Evolutionary conservation across 2,329 filamentous ascomycete species (phyloP).

Genomic region (Claviceps arundinis): DNA sequence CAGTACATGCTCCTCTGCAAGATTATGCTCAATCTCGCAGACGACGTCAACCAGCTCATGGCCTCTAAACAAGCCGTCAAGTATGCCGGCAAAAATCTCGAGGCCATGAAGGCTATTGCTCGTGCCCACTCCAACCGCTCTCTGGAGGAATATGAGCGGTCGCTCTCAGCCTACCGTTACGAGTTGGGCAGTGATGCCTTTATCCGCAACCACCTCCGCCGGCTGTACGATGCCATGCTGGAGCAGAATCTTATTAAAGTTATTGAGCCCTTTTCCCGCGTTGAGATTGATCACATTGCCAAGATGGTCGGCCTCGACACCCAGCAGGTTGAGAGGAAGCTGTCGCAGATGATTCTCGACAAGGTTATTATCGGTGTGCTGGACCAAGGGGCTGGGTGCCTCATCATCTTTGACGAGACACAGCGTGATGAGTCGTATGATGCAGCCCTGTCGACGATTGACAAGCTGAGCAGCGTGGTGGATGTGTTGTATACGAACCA

Average conservation of each 20-base stretch:
- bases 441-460: slow-evolving; percentile 84
- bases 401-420: slow-evolving; percentile 94
- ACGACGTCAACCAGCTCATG: slow-evolving; percentile 93
- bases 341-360: slow-evolving; percentile 98
- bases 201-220: slow-evolving; percentile 90
- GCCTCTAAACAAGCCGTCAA: slow-evolving; percentile 92
- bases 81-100: slow-evolving; percentile 88
- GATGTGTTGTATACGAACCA: slow-evolving; percentile 97
- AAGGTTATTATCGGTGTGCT: slow-evolving; percentile 97
- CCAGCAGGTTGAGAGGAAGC: slow-evolving; percentile 92
- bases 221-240: slow-evolving; percentile 94
- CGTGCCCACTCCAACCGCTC: slow-evolving; percentile 91
- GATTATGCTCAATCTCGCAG: slow-evolving; percentile 94
- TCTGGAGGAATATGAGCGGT: slow-evolving; percentile 91
- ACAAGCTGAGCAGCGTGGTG: slow-evolving; percentile 93
- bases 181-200: slow-evolving; percentile 91
- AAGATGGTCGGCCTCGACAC: slow-evolving; percentile 96
- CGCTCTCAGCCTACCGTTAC: slow-evolving; percentile 78
- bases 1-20: slow-evolving; percentile 99
- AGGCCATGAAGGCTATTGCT: slow-evolving; percentile 98
- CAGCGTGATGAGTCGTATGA: slow-evolving; percentile 90
- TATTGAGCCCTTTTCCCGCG: slow-evolving; percentile 94
- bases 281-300: slow-evolving; percentile 93
- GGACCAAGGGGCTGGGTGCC: slow-evolving; percentile 92
- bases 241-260: slow-evolving; percentile 99